Evolutionary conservation across 768 basidiomycete species (phyloP).

Genomic region (Rubroboletus pulcherrimus): DNA sequence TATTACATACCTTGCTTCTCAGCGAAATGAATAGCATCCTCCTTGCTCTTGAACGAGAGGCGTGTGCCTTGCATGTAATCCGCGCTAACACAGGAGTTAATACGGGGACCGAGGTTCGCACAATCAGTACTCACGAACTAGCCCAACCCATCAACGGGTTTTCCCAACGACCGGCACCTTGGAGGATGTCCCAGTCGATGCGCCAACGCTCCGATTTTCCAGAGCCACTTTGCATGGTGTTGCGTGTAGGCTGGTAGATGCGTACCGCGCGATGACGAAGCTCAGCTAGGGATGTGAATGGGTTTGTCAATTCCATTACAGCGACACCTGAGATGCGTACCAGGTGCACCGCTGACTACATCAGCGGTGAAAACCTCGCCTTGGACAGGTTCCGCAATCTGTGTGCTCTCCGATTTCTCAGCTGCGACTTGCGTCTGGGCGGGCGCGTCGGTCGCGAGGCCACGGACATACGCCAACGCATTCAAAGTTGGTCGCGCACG

Average conservation of each 20-base stretch:
- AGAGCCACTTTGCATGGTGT: slow-evolving; percentile 92
- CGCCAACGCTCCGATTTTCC: slow-evolving; percentile 87
- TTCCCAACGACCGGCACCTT: slow-evolving; percentile 92
- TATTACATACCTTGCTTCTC: slow-evolving; percentile 82
- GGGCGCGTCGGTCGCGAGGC: slow-evolving; percentile 17
- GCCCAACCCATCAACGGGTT: slow-evolving; percentile 98
- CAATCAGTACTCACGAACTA: slow-evolving; percentile 66
- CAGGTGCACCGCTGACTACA: slow-evolving; percentile 79
- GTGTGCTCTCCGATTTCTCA: slow-evolving; percentile 26
- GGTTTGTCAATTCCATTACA: not conserved
- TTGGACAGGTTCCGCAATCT: slow-evolving; percentile 45
- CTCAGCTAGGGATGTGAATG: slow-evolving; percentile 49
- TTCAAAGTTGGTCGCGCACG: slow-evolving; percentile 28
- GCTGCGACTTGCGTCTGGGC: slow-evolving; percentile 21
- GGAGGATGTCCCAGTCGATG: slow-evolving; percentile 91
- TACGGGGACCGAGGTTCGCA: not conserved
- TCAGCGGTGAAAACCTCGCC: slow-evolving; percentile 72
- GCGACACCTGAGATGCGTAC: slow-evolving; percentile 40
- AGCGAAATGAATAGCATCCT: slow-evolving; percentile 91
- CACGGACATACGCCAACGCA: slow-evolving; percentile 13
- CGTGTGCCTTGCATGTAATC: slow-evolving; percentile 95
- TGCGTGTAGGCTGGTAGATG: slow-evolving; percentile 89
- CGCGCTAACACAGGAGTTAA: slow-evolving; percentile 46
- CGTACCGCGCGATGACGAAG: slow-evolving; percentile 84
- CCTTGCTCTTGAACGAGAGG: slow-evolving; percentile 77